Conservation (phyloP, 805 yeast species). For the Pichia thaimueangensis region DNA sequence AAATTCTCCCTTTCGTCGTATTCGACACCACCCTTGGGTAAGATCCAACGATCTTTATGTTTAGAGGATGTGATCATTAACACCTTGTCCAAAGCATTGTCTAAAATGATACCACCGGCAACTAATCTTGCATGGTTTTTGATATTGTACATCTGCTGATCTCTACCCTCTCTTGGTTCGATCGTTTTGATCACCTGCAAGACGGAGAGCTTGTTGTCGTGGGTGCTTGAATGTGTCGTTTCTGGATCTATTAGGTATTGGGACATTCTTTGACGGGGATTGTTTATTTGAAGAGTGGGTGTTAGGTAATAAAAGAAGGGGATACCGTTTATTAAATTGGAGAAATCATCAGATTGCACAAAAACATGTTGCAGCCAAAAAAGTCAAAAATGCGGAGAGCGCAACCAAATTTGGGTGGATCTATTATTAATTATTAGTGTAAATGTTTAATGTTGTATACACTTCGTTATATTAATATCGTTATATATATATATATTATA, state of each 20-base stretch:
- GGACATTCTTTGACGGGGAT: background rate
- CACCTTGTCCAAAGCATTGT: slow-evolving; percentile 50
- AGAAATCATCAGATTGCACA: too few relatives aligned
- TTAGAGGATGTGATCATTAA: slow-evolving; percentile 74
- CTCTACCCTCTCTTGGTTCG: slow-evolving; percentile 49
- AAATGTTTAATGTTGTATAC: too few relatives aligned
- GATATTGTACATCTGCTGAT: slow-evolving; percentile 51
- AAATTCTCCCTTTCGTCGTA: slow-evolving; percentile 56
- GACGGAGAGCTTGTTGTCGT: background rate
- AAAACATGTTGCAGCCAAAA: too few relatives aligned
- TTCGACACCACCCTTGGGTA: slow-evolving; percentile 97
- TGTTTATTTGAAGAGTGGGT: too few relatives aligned
- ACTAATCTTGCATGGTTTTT: slow-evolving; percentile 75
- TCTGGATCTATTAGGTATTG: slow-evolving; percentile 3
- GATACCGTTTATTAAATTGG: too few relatives aligned
- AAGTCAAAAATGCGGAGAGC: too few relatives aligned
- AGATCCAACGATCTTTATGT: slow-evolving; percentile 67
- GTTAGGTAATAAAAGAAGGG: too few relatives aligned
- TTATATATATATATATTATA: too few relatives aligned
- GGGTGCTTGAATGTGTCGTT: background rate
- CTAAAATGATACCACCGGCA: slow-evolving; percentile 84
- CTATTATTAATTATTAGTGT: too few relatives aligned
- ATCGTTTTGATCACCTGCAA: slow-evolving; percentile 23
- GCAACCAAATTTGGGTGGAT: too few relatives aligned
- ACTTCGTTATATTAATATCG: too few relatives aligned